Base-by-base conservation (phyloP, 2,329 filamentous ascomycete genomes). In the Cyclaneusma minus region DNA sequence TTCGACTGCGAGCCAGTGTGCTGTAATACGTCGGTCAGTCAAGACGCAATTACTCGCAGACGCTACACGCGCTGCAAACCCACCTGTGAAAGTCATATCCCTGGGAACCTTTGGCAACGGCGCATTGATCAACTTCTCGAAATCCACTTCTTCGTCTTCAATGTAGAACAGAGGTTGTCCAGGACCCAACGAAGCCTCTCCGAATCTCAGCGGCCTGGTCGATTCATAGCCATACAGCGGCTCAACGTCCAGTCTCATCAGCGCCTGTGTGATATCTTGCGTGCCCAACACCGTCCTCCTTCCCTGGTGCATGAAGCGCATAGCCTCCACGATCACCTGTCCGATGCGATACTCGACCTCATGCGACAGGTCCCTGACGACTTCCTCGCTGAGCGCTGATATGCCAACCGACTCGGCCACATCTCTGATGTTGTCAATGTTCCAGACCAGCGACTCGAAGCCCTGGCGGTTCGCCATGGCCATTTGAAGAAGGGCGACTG, bases 81-180 rank as follows among this genome's bases (percentile, higher is more conserved):
- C 57, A 87, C 83, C 79, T 21, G 87, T 95, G 47, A 94, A 87
- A 34, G 74, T 82, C 42, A 89, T 78, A 51, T 98, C 89, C 25
- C 87, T 67, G 17, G 89, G 89, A 16, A 98, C 85, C 52, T 91
- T 94, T 14, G 89, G 89, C 38, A 98, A 55, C 4, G 89, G 82
- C 37, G 84, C 84, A 55, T 98, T 98, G 49, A 98, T 94, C 39
- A 98, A 61, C 60, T 95, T 95, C 58, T 98, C 89, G 47, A 98
- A 95, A 52, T 98, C 89, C 29, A 95, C 77, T 58, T 98, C 89
- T 47, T 98, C 89, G 49, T 98, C 89, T 47, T 98, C 89, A 19
- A 98, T 79, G 49, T 98, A 98, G 54, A 87, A 98, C 13, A 98
- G 59, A 28, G 87, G 84, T 53, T 98, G 89, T 7, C 87, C 85